Base-by-base conservation (phyloP, 495 filamentous ascomycete species). In the Annulohypoxylon nitens region DNA sequence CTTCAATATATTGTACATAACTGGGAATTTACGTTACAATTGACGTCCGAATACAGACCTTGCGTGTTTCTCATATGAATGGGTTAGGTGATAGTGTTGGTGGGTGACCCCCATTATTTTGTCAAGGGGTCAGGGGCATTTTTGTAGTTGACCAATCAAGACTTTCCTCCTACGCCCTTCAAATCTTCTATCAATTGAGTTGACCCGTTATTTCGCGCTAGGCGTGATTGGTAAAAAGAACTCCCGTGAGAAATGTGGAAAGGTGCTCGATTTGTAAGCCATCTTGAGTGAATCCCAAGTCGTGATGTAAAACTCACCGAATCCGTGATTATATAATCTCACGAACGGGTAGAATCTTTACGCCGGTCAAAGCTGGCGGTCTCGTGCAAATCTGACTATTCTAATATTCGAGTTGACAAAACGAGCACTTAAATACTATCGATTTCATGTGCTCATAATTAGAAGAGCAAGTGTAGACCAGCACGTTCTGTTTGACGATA, bases 231-330 rank as follows among this genome's bases (percentile, higher is more conserved):
- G 41, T 45, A 16, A 16, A 45, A 45, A 11, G 41, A 16, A 16
- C 16, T n/a, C 41, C 41, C 41, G 41, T 10, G 1, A 16, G 41
- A 10, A 10, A 10, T 45, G 14, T 45, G 14, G 14, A 41, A 41
- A 10, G 11, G 11, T 54, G 20, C 20, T 2, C n/a, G 30, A 55
- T 55, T 55, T 55, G 30, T 55, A 34, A 55, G 53, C 53, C 36
- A 9, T n/a, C 3, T 25, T 33, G 26, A 55, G 36, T 55, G 2
- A 36, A 1, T 23, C 20, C 20, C 20, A 23, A 23, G 20, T 23
- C 20, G 20, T 55, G 12, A 54, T 54, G 11, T 41, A 41, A 16
- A 45, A 45, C 41, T 12, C 37, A 12, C 37, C 37, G 37, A 41
- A 12, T 12, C 37, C 7, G 41, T 16, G 41, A 45, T 45, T 16